Base-by-base conservation (phyloP, 2,329 filamentous ascomycete genomes). In the Fusarium sp. region DNA sequence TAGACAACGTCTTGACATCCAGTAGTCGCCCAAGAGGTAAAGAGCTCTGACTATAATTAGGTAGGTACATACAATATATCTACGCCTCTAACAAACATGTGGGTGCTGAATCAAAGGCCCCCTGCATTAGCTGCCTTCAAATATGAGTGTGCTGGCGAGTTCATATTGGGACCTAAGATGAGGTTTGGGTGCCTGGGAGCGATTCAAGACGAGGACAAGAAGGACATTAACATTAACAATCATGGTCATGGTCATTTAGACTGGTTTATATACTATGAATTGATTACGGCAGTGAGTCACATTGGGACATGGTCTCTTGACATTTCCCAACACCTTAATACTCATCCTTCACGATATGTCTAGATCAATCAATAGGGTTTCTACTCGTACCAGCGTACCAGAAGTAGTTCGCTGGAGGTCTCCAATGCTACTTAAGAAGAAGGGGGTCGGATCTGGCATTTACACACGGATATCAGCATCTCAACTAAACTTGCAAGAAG, bases 111-210 rank as follows among this genome's bases (percentile, higher is more conserved):
- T 37, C 6, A 24, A n/a, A 7, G 37, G 28, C 28, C 7, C 33
- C 32, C 46, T 61, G 43, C 30, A 54, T 44, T 61, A 43, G 59
- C 15, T 30, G 30, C 47, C 20, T 20, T 28, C 35, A 14, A 30
- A 11, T 13, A n/a, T 32, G 22, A 24, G 19, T 30, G 45, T 44
- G 28, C 24, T 44, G 20, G 35, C 10, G 7, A 40, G 17, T 26
- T 52, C 7, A 20, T 14, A 28, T 15, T 33, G 24, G 30, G 26
- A 37, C 28, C 41, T 28, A 22, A 22, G n/a, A 19, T 28, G 20
- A 22, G 35, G 30, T n/a, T 37, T n/a, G 7, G 4, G 35, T 37
- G 7, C 30, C 13, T 33, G 30, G 13, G 13, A 33, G 30, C n/a
- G 6, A 4, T 19, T 7, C 9, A 37, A 10, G 17, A 5, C 35